These are phyloP conservation scores for Fusarium palustre DNA, from an alignment of 2,329 filamentous ascomycete species.

Conservation along the genomic window DNA sequence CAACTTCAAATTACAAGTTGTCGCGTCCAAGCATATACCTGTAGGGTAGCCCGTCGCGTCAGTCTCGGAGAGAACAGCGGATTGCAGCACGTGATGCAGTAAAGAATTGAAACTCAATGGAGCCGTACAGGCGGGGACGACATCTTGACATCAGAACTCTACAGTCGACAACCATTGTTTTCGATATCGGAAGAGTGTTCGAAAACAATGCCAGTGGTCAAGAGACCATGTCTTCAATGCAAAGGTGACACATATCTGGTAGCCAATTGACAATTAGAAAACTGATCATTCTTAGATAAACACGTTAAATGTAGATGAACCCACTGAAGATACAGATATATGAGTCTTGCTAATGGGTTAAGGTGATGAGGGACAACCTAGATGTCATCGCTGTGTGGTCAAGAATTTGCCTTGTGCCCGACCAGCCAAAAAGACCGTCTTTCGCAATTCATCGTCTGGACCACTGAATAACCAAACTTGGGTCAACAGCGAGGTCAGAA, in stretches of 20 bases:
- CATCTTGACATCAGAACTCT: slow-evolving; percentile 11
- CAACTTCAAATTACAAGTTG: rapidly evolving
- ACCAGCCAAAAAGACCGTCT: slow-evolving; percentile 52
- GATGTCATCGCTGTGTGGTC: slow-evolving; percentile 51
- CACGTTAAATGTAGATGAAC: slow-evolving; percentile 51
- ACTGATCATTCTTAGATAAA: slow-evolving; percentile 44
- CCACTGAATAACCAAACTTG: slow-evolving; percentile 53
- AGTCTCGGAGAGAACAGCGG: slow-evolving; percentile 41
- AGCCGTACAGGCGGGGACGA: slow-evolving; percentile 20
- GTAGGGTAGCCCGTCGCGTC: slow-evolving; percentile 14
- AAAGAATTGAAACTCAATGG: slow-evolving; percentile 9
- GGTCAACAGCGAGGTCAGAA: slow-evolving; percentile 52
- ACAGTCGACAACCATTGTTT: background rate
- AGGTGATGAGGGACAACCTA: slow-evolving; percentile 56
- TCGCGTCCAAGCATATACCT: rapidly evolving
- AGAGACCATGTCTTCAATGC: slow-evolving; percentile 52
- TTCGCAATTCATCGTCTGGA: slow-evolving; percentile 51
- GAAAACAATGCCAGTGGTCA: slow-evolving; percentile 49
- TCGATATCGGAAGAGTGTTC: background rate
- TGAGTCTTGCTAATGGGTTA: background rate
- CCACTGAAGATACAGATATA: background rate
- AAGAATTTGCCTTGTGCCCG: slow-evolving; percentile 52
- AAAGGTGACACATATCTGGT: slow-evolving; percentile 46
- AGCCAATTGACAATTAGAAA: background rate
- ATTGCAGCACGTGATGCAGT: slow-evolving; percentile 30